phyloP scores from a whole-genome alignment of 768 basidiomycete species.

The Mycena amicta region DNA sequence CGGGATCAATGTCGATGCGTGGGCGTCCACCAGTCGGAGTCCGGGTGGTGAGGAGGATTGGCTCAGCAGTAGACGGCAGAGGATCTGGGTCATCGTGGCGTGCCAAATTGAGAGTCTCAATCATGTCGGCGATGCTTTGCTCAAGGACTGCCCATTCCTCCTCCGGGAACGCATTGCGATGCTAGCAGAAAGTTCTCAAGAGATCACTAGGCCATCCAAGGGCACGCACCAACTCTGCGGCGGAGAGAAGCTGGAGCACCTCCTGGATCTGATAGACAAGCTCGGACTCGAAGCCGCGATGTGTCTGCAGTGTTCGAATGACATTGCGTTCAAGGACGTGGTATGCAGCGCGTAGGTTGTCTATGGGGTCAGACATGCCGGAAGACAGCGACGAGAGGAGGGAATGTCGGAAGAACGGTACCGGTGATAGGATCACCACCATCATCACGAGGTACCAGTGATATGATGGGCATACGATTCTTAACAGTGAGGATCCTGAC shows the following conservation, averaged over 20 bases:
- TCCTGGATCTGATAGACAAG: background rate
- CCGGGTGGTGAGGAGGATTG: background rate
- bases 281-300: background rate
- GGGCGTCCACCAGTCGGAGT: slow-evolving; percentile 20
- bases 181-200: slow-evolving; percentile 4
- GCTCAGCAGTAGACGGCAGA: background rate
- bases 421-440: too few relatives aligned
- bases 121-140: slow-evolving; percentile 16
- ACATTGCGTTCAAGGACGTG: slow-evolving; percentile 9
- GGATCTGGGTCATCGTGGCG: slow-evolving; percentile 15
- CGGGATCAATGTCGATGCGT: slow-evolving; percentile 24
- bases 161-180: background rate
- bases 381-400: too few relatives aligned
- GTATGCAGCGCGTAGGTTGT: slow-evolving; percentile 7
- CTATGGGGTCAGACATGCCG: background rate
- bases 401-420: too few relatives aligned
- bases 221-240: background rate
- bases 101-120: slow-evolving; percentile 16
- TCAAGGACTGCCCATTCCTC: slow-evolving; percentile 20
- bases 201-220: too few relatives aligned
- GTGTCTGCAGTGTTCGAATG: slow-evolving; percentile 1
- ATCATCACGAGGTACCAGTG: too few relatives aligned
- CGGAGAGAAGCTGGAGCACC: background rate
- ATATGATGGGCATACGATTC: too few relatives aligned
- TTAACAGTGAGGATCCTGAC: too few relatives aligned